Evolutionary conservation across 1,139 yeast species (phyloP), one percentile per base, ranked within the genome.

Genomic region (Pichia sp.): DNA sequence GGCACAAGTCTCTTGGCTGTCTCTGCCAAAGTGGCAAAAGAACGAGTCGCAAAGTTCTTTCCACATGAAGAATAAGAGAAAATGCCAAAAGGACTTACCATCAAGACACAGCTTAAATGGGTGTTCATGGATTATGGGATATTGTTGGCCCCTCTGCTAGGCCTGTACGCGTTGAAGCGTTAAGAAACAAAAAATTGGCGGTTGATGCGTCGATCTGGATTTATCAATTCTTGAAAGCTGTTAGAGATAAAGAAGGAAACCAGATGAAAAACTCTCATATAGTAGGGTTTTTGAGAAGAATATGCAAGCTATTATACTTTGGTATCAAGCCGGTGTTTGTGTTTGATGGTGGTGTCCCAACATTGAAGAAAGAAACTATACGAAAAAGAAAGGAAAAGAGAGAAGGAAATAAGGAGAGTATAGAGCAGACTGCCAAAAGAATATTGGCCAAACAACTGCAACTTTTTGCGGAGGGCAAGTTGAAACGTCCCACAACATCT

Each of bases 121-220:
- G 99, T 73, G 99, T 95, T 52, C 89, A 89, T 64, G 89, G 95
- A 8, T 78, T 95, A 53, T 95, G 99, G 99, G 92, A 85, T 52
- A 84, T 93, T 19, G 77, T 93, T 5, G 95, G 92, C 3, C 96
- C 97, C 0, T 82, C 93, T 0, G 95, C 98, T 0, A 76, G 88
- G 54, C 97, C 99, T 0, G 96, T 93, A 3, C 77, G 93, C 53
- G 77, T 95, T 36, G 99, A 93, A 67, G 85, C 96, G 0, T 75
- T 93, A 45, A 74, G 82, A 19, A 81, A 90, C 57, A 87, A 87
- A 67, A 76, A 80, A 56, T 74, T 95, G 63, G 99, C 99, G 0
- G 95, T 95, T 10, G 99, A 95, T 75, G 99, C 99, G 0, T 92
- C 98, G 2, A 95, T 95, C 61, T 95, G 99, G 99, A 88, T 95